Evolutionary conservation across 2,329 filamentous ascomycete species (phyloP), one percentile per base, ranked within the genome.

Genomic region (Teratosphaeria zuluensis): DNA sequence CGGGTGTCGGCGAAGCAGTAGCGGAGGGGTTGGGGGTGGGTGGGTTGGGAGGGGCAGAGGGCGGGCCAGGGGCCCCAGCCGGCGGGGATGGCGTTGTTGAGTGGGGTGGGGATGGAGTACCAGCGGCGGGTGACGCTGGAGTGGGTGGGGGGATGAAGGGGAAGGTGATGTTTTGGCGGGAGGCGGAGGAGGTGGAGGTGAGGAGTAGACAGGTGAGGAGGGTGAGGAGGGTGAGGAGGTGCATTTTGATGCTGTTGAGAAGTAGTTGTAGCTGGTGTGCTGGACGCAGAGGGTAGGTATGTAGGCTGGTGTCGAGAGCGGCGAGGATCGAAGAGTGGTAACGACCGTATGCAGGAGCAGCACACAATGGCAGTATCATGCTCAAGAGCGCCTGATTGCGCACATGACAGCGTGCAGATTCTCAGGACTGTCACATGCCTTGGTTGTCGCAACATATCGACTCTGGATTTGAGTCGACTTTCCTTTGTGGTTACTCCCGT

Each of bases 1-100:
- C 65, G 55, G 16, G 33, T 21, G 53, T 66, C 60, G 4, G 54
- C 51, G 57, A 60, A 66, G 52, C 65, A 67, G 56, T 66, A 67
- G 16, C 61, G 58, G 3, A 66, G 14, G 7, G 65, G 58, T 6
- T 63, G 61, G 4, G 19, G 31, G n/a, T 57, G 53, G 11, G 54
- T 32, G 1, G 19, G 31, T 24, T 57, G 53, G 11, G 54, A 33
- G 1, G 38, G 21, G 57, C 62, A 64, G 24, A 58, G 53, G 42
- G 56, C 38, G 7, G 64, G 63, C 64, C 64, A 66, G n/a, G 63
- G 63, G 24, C 63, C 58, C 52, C 42, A 62, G 16, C 42, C 33
- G 54, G 59, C 19, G 28, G 33, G 56, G 55, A 59, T 32, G 38
- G 51, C n/a, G 32, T 24, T 42, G 48, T 21, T 33, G 31, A n/a